Evolutionary conservation across 805 yeast genomes (phyloP), one percentile per base, ranked within the genome.

Genomic region (Tanozyma kutaoensis): DNA sequence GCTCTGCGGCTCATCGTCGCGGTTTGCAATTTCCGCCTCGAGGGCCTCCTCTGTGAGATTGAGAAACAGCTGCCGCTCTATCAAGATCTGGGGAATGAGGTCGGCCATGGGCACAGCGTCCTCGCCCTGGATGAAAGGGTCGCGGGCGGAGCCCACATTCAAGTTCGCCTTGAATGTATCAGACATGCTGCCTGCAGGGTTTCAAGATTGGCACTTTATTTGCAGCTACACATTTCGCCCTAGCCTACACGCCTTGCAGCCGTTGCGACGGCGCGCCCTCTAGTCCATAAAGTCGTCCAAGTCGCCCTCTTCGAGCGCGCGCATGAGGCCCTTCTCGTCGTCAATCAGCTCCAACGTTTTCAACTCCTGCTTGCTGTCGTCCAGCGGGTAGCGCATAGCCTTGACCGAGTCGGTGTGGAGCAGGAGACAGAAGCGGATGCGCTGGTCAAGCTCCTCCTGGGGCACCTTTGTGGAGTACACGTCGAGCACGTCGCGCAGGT

Each of bases 341-440:
- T 55, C 62, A 26, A 47, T 43, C 12, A 45, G 39, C 25, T 57
- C 58, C 32, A 49, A 43, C 26, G 37, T 45, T 28, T 45, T 50
- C 14, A 34, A 34, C 16, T 53, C 59, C 9, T 35, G 32, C 36
- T 55, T 52, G 31, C 40, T 39, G 22, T 50, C 54, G 33, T 57
- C 61, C 20, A 48, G 42, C 8, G 95, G 94, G 54, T 82, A 91
- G 43, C 96, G 72, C 96, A 91, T 84, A 7, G 94, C 84, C 56
- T 82, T 80, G 32, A 88, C 93, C 50, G 82, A 72, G 43, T 88
- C 96, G 41, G 85, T 84, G 56, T 88, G 93, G 38, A 88, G 66
- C 25, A 77, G 69, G 57, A 84, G 78, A 46, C 95, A 88, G 54
- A 91, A 93, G 42, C 73, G 72, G 52, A 91, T 88, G 63, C 99